A percentile compares a stretch with the other conserved stretches of the same genome.
Conservation (phyloP, 345 rosid species). For the Citrus sinensis region DVS_A1.0 CM039168.1:23593001-23593500, state of each 20-base stretch:
- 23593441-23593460: constrained; percentile 58
- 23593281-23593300: constrained; percentile 32
- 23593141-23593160: constrained; percentile 13
- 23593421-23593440: constrained; percentile 50
- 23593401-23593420: constrained; percentile 52
- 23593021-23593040: constrained; percentile 8
- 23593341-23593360: constrained; percentile 45
- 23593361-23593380: constrained; percentile 39
- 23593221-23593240: constrained; percentile 21
- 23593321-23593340: constrained; percentile 41
- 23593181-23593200: constrained; percentile 32
- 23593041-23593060: constrained; percentile 10
- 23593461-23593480: constrained; percentile 31
- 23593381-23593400: constrained; percentile 53
- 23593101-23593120: constrained; percentile 21
- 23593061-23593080: constrained; percentile 17
- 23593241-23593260: constrained; percentile 26
- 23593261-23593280: constrained; percentile 32
- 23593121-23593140: constrained; percentile 28
- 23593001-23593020: constrained; percentile 11
- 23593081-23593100: constrained; percentile 13
- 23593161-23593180: constrained; percentile 38
- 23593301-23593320: constrained; percentile 32
- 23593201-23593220: constrained; percentile 27
- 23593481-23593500: constrained; percentile 43